phyloP scores from a whole-genome alignment of 176 grass and related monocot genomes.

The Oryza longistaminata region DNA sequence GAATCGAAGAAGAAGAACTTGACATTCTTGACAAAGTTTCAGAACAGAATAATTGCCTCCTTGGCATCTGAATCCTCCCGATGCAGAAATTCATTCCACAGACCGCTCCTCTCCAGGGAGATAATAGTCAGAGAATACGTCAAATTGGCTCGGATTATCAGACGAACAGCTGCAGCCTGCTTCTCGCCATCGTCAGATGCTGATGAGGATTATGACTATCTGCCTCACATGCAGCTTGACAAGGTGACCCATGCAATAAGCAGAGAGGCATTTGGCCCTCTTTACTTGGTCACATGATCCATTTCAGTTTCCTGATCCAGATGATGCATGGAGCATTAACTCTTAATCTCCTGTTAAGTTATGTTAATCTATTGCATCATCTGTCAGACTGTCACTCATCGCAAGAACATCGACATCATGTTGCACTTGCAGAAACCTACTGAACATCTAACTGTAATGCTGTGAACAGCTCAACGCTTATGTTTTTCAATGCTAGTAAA shows the following conservation, averaged over 20 bases:
- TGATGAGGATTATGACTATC: conserved; percentile 27
- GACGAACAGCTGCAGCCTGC: conserved; percentile 21
- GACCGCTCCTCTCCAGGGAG: neutral
- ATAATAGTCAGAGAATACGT: conserved; percentile 17
- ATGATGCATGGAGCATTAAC: neutral
- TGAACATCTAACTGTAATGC: neutral
- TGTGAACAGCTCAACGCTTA: neutral
- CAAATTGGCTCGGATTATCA: neutral
- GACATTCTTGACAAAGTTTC: neutral
- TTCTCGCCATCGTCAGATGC: neutral
- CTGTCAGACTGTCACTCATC: too few species aligned
- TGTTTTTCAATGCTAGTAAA: too few species aligned
- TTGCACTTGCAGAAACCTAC: too few species aligned
- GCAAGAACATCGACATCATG: neutral
- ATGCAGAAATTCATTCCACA: neutral
- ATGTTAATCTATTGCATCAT: neutral
- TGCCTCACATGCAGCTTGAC: conserved; percentile 51
- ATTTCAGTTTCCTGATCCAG: neutral
- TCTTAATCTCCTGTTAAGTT: neutral
- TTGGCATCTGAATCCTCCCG: neutral
- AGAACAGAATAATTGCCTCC: neutral
- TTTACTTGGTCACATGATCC: conserved; percentile 56
- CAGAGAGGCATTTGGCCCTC: conserved; percentile 52
- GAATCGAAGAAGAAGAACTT: neutral
- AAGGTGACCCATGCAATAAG: conserved; percentile 28